These are phyloP conservation scores for Diaporthe ampelina DNA, from an alignment of 2,329 filamentous ascomycete genomes.

Conservation along the genomic window DNA sequence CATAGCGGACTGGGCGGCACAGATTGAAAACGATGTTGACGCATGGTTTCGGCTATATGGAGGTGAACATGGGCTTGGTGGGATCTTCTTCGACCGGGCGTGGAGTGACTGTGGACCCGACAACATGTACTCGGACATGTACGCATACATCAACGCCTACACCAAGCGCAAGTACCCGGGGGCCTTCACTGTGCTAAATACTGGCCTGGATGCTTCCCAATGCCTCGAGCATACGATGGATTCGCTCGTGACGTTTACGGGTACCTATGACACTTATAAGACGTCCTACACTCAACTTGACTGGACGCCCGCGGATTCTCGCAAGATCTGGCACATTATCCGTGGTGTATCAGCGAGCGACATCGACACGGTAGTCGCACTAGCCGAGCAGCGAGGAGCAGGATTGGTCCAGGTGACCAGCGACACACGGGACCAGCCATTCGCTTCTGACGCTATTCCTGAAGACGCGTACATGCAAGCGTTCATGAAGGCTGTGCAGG, in stretches of 20 bases:
- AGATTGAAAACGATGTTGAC: slow-evolving; percentile 47
- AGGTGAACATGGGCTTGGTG: slow-evolving; percentile 44
- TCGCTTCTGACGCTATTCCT: not conserved
- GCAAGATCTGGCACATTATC: slow-evolving; percentile 52
- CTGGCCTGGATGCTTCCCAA: slow-evolving; percentile 44
- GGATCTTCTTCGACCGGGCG: slow-evolving; percentile 52
- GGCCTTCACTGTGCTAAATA: slow-evolving; percentile 47
- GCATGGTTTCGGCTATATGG: slow-evolving; percentile 46
- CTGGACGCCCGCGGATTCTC: slow-evolving; percentile 48
- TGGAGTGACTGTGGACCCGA: slow-evolving; percentile 47
- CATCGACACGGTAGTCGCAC: not conserved
- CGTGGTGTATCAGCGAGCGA: slow-evolving; percentile 45
- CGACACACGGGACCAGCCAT: not conserved
- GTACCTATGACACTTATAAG: slow-evolving; percentile 46
- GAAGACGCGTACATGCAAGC: not conserved
- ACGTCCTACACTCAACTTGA: slow-evolving; percentile 45
- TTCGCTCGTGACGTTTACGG: slow-evolving; percentile 50
- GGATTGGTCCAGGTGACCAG: not conserved
- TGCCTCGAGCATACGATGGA: slow-evolving; percentile 52
- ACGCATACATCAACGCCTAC: slow-evolving; percentile 46
- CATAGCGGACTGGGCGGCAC: slow-evolving; percentile 45
- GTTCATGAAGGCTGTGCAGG: not conserved
- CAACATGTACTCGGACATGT: slow-evolving; percentile 48
- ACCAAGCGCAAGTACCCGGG: slow-evolving; percentile 46
- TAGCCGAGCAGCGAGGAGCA: not conserved